Evolutionary conservation across 2,329 filamentous ascomycete species (phyloP), one percentile per base, ranked within the genome.

Genomic region (Rugonectria rugulosa): DNA sequence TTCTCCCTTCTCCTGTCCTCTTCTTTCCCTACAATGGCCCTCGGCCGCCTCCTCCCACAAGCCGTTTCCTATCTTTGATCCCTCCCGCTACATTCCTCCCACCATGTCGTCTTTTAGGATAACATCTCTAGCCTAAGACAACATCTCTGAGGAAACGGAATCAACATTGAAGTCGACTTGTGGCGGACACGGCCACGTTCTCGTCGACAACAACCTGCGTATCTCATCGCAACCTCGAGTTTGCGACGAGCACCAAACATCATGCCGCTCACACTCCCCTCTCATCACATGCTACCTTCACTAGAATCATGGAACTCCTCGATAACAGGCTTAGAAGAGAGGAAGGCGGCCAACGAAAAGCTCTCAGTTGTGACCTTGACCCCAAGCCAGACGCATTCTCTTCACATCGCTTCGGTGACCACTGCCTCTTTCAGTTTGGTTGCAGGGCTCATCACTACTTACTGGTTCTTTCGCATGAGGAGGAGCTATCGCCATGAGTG

Each of bases 381-480:
- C 1, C 44, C 49, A 0, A 15, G 55, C 7, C 63, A 72, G 36
- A 61, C 68, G 6, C 49, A 63, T 42, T 44, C 32, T 2, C 60
- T 73, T 7, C 57, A 68, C 14, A 19, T 69, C 4, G 59, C 66
- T 2, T 71, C 80, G 1, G 63, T 86, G 15, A 63, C 70, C 4
- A 67, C 77, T 20, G 74, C 79, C 4, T 73, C 76, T 1, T 56
- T 86, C 60, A 90, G 88, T 63, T 74, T 90, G 26, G 48, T 80
- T 3, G 78, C 83, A 10, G 82, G 81, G 0, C 64, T 85, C 6
- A 68, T 83, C 24, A 80, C 86, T 2, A 81, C 88, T 34, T 89
- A 88, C 73, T 92, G 88, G 86, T 92, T 93, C 68, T 76, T 84
- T 53, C 81, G 85, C 59, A 92, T 92, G 88, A 81, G 85, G 62